Evolutionary conservation across 1,284 basidiomycete species (phyloP), one percentile per base, ranked within the genome.

Genomic region (Ganoderma lingzhi): DNA sequence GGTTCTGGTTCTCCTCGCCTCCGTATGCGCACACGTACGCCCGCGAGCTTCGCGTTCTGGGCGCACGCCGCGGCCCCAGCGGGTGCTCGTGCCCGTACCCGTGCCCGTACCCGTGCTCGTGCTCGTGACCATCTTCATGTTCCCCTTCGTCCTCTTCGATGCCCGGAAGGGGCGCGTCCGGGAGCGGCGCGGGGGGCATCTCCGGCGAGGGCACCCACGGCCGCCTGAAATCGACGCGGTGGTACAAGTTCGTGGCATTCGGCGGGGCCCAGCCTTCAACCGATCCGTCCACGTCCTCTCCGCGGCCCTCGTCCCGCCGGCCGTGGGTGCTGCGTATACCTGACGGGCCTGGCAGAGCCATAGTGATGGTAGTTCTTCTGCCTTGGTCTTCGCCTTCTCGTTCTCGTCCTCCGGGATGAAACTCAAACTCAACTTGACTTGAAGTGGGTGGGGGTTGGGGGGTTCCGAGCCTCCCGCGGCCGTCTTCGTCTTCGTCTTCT

Each of bases 121-220:
- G 39, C 48, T 44, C 45, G 41, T 23, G 51, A 23, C 32, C 35
- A 15, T n/a, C 42, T n/a, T 23, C 35, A 9, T 37, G 48, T 32
- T 64, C 37, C 37, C 19, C 28, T 53, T 51, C 53, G 45, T n/a
- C 60, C 59, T 60, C 59, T 60, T 60, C 39, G 59, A 60, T 60
- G 3, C 56, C 56, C 6, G 56, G 35, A 37, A 58, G 56, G 56
- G 56, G 2, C 45, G 32, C 44, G 61, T 53, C 60, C 30, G 30
- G 17, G 59, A 62, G 59, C 15, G 66, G 58, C 39, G 56, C 55
- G 3, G 61, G 53, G 14, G 64, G 59, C 23, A 61, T 42, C 9
- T 61, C 35, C 42, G 71, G 69, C 3, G 69, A 71, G 5, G 67
- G 65, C 61, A 69, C 62, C 70, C 71, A 71, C 19, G 67, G 32